Evolutionary conservation across 495 filamentous ascomycete species (phyloP), one percentile per base, ranked within the genome.

Genomic region (Echria macrotheca): DNA sequence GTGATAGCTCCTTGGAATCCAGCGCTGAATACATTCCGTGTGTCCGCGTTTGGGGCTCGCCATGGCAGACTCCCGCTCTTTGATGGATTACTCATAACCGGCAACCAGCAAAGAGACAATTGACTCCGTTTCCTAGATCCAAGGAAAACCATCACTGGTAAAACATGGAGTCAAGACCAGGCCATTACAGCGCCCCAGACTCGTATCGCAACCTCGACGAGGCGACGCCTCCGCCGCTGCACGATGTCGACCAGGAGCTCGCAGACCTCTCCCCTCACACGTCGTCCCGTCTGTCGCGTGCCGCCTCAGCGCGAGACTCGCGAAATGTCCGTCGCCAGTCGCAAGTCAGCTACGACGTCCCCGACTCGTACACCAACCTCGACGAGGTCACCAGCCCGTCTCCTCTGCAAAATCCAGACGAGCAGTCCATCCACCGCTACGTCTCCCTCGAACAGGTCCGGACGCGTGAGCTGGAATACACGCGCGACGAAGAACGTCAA

Each of bases 321-420:
- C 50, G 41, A 35, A 55, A 38, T 50, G 50, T 39, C 44, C 54
- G 35, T 19, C 56, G 21, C 46, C 18, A 24, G 21, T 36, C 55
- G 3, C 15, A 12, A 4, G 31, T 33, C 4, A 55, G 59, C 19
- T 76, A 77, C 42, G 55, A 74, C 50, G 57, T 69, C n/a, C 75
- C 74, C 5, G 68, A 72, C 44, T 60, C 59, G 5, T 79, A 78
- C 54, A 63, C 51, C 14, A 72, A 76, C 51, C 59, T 80, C 17
- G 67, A 70, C 44, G 78, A 79, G 53, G 50, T 73, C n/a, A 59
- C 60, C 11, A 61, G 52, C 7, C 61, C 69, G 29, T 65, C 71
- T 25, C 72, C 72, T 14, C 61, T 78, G 7, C 67, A 72, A 39
- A 74, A 71, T 44, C 69, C 66, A 8, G 56, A 69, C 31, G 67